Evolutionary conservation across 192 early-diverging fungal species (phyloP), one percentile per base, ranked within the genome.

Genomic region (Chytriomyces hyalinus): DNA sequence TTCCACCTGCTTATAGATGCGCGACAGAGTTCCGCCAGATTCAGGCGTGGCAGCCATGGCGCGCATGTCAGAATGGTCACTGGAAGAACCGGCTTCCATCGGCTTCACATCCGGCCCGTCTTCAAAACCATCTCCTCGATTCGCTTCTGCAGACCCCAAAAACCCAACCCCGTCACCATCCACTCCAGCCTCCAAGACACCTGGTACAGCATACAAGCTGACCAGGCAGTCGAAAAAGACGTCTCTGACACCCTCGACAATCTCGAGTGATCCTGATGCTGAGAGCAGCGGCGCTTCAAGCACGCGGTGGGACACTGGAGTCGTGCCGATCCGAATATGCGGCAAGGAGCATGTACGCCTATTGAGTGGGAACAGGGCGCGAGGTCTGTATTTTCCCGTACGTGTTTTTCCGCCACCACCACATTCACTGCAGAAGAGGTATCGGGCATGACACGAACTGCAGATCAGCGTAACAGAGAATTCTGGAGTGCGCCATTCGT

Each of bases 301-400:
- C 17, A 84, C 83, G 22, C 76, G 69, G 50, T 84, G 79, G 5
- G 65, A 62, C n/a, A 84, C 78, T 10, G 20, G 48, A 13, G 79
- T 78, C 9, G 50, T 53, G 24, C 86, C 86, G 49, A 85, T 79
- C 28, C 87, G 80, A 61, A 86, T 78, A 62, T 88, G 87, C 45
- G 87, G 80, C 8, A 88, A 72, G 0, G 83, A 82, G 73, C 87
- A 88, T 3, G 87, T 88, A 22, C 79, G 67, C n/a, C 84, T 60
- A 46, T 80, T 82, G 15, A 64, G 44, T 11, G 79, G 71, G 70
- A 86, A 88, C 53, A 88, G 65, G 61, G 84, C 81, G 8, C 72
- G 72, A 17, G 87, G 87, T 49, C 87, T 51, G 75, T 79, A 88
- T 72, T 88, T 88, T 9, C 87, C 87, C n/a, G 86, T 87, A 5